Evolutionary conservation across 768 basidiomycete genomes (phyloP).

Genomic region (Rhizopogon rudus): DNA sequence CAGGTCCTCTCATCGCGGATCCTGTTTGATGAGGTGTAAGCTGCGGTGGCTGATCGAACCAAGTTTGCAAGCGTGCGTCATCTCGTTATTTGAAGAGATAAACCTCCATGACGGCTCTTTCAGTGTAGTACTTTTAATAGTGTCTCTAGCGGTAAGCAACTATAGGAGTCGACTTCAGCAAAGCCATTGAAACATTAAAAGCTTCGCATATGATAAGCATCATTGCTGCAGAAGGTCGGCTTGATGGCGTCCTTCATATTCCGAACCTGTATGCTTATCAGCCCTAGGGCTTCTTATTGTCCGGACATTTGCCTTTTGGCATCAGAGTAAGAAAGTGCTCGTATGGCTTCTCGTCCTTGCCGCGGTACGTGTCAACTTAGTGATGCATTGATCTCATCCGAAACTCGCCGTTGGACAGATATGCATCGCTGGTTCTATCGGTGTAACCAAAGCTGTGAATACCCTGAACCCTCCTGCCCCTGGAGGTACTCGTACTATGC

Average conservation of each 20-base stretch:
- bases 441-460: neutral
- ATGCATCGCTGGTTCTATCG: neutral
- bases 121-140: neutral
- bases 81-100: neutral
- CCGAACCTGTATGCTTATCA: neutral
- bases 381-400: neutral
- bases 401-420: neutral
- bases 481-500: neutral
- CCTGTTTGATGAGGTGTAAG: too few relatives aligned
- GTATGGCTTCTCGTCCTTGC: neutral
- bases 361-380: neutral
- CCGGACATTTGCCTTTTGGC: neutral
- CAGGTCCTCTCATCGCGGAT: too few relatives aligned
- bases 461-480: neutral
- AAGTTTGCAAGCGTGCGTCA: too few relatives aligned
- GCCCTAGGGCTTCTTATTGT: conserved; percentile 1
- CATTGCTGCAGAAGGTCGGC: conserved; percentile 1
- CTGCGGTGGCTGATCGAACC: too few relatives aligned
- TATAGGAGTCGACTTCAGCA: neutral
- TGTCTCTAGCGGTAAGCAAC: neutral
- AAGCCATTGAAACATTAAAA: neutral
- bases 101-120: neutral
- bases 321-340: neutral
- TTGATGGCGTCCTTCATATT: too few relatives aligned
- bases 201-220: conserved; percentile 2